Evolutionary conservation across 768 basidiomycete species (phyloP), one percentile per base, ranked within the genome.

Genomic region (Boletales sp.): DNA sequence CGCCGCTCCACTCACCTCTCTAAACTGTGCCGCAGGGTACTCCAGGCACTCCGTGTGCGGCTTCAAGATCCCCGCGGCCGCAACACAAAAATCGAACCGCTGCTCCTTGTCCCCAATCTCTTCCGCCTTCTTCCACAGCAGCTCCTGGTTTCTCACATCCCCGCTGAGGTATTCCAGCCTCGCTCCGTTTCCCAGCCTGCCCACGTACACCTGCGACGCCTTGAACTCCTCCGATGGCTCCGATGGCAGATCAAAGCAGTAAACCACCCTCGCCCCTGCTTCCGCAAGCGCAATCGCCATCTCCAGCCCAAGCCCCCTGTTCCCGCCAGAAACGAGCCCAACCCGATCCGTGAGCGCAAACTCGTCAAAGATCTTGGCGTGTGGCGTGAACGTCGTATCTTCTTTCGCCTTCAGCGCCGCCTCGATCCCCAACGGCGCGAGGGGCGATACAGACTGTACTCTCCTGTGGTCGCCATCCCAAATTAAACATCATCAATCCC

Each of bases 241-340:
- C 36, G 61, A 51, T 2, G 84, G 78, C 11, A 87, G 71, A 64
- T 88, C 87, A 12, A 86, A 69, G 62, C 84, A 86, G 65, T 88
- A 87, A n/a, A 87, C 74, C 0, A 73, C 82, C 8, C 78, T 74
- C 8, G 84, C 85, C 31, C 88, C 88, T 14, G 80, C 83, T 69
- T 90, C 89, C 37, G 79, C 78, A 38, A 90, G 69, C 5, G 83
- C 80, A 46, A 90, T 69, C 31, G 87, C 86, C 83, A 87, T 85
- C 70, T 92, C 90, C n/a, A 92, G 79, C 4, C 90, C 90, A 14
- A 91, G 77, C 0, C 89, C 84, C 29, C 84, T 69, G 52, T 83
- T 81, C 0, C 76, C 84, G 7, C 84, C 84, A 0, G 84, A 81
- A 27, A 86, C 80, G 39, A 86, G 72, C 9, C 73, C 81, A 5